Percentiles rank a stretch among this genome's conserved stretches.
These are phyloP conservation scores for Immersiporthe knoxdaviesiana DNA, from an alignment of 2,329 filamentous ascomycete genomes.

Conservation along the genomic window DNA sequence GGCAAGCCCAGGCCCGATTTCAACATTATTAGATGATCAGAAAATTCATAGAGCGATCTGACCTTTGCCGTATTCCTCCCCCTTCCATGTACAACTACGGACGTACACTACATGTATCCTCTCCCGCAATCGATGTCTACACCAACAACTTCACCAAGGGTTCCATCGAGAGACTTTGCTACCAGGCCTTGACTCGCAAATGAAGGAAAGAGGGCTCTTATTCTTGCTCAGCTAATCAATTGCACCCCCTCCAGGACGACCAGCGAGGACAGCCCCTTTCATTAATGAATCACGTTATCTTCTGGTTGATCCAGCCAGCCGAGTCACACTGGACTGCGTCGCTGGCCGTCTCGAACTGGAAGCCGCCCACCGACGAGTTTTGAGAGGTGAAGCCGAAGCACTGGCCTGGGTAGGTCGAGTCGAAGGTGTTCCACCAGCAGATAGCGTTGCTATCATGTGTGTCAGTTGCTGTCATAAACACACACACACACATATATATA, in stretches of 20 bases:
- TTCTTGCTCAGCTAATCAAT: not conserved
- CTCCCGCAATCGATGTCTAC: too few relatives aligned
- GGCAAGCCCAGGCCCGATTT: not conserved
- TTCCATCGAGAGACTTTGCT: too few relatives aligned
- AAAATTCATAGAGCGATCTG: not conserved
- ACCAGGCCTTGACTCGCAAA: not conserved
- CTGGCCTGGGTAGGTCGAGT: not conserved
- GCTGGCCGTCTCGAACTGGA: not conserved
- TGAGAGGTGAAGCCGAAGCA: constrained; percentile 5
- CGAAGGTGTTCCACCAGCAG: constrained; percentile 5
- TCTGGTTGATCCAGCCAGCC: not conserved
- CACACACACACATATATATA: too few relatives aligned
- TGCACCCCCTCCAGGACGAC: not conserved
- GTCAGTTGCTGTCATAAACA: too few relatives aligned
- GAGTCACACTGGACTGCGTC: not conserved
- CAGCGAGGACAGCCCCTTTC: not conserved
- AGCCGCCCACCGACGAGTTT: not conserved
- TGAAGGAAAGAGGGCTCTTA: not conserved
- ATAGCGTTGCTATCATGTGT: not conserved
- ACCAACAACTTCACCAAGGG: too few relatives aligned
- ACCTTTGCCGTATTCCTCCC: too few relatives aligned
- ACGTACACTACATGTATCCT: too few relatives aligned
- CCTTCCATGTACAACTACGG: too few relatives aligned
- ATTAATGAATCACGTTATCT: not conserved
- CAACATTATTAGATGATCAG: not conserved